Base-by-base conservation (phyloP, 164 flowering plant genomes). In the Taxillus chinensis region DNA sequence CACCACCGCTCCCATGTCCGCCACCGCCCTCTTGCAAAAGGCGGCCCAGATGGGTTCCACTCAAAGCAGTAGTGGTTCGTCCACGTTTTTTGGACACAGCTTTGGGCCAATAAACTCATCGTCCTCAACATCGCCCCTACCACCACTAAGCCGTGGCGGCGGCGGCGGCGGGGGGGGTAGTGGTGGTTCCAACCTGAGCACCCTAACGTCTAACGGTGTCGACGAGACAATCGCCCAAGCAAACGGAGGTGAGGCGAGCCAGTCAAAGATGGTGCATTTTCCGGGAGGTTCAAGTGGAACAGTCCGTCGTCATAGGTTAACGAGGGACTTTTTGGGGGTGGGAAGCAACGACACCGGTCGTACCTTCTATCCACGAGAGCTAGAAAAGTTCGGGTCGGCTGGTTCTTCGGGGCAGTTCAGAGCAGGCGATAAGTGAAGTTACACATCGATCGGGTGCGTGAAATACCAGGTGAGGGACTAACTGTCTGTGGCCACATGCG, bases 21-120 rank as follows among this genome's bases (percentile, higher is more conserved):
- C 58, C 7, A 55, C 58, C 58, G 58, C 58, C 8, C 13, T 55
- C 4, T 38, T 55, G 39, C 58, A 55, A 13, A 55, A 55, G 12
- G 58, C 58, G 5, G 58, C 58, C 27, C 58, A 55, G 37, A 55
- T 55, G 58, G 58, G 58, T 8, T 55, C 58, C 5, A 38, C 58
- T n/a, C 8, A 14, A 11, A 48, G 4, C 13, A 14, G 51, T 5
- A 14, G 51, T 14, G 51, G 51, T 3, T 48, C 51, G 10, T 48
- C 51, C 3, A 7, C 3, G 4, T 48, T 48, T 11, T 48, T 48
- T 14, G 51, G 51, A 8, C 51, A 48, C 13, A 11, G 51, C 51
- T 48, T 48, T 11, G 51, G 51, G 13, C 13, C 13, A 4, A 11
- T 48, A 14, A 48, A 11, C 51, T 8, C 9, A 1, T 43, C 46